Base-by-base conservation (phyloP, 2,329 filamentous ascomycete species). In the Neonectria faginata region DNA sequence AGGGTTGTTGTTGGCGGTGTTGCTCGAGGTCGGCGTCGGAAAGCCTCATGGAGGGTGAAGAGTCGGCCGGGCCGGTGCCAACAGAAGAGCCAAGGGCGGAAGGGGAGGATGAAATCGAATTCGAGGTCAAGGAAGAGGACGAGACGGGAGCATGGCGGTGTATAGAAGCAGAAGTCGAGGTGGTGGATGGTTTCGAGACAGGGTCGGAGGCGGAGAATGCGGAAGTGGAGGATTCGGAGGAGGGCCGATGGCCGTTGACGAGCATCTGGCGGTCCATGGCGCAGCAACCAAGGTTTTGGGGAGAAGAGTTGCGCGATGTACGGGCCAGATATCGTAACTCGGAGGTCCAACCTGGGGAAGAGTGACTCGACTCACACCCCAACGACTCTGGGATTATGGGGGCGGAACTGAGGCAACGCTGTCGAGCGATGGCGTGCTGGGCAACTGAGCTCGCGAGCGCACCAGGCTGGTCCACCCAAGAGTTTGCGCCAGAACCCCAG, bases 271-370 rank as follows among this genome's bases (percentile, higher is more conserved):
- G 62, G 59, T 74, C 58, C 72, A 74, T 74, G 61, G 72, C 72
- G 70, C 67, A 71, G 66, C 44, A 67, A 57, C 58, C 65, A 65
- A 65, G 57, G 47, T 62, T 71, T 64, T 62, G 57, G 61, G 65
- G 56, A 58, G 59, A 57, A 61, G 65, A 67, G 72, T 74, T 73
- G 70, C 72, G 72, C 72, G 72, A 74, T 74, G 72, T 62, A 53
- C 69, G 66, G 69, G 72, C 63, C 53, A 67, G 70, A 74, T 74
- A 74, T 74, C 72, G 72, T 71, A 74, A 73, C 67, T 66, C 65
- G 60, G 57, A 48, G 63, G 63, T 52, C 36, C 41, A 57, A 58
- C 74, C 70, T 58, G 65, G 69, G 72, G 69, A 71, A 69, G 60
- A 67, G 41, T 71, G 62, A 63, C 58, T 55, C 59, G 22, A 62